A percentile compares a stretch with the other conserved stretches of the same genome.
Evolutionary conservation across 768 basidiomycete species (phyloP).

Genomic region (Auricularia sp.): DNA sequence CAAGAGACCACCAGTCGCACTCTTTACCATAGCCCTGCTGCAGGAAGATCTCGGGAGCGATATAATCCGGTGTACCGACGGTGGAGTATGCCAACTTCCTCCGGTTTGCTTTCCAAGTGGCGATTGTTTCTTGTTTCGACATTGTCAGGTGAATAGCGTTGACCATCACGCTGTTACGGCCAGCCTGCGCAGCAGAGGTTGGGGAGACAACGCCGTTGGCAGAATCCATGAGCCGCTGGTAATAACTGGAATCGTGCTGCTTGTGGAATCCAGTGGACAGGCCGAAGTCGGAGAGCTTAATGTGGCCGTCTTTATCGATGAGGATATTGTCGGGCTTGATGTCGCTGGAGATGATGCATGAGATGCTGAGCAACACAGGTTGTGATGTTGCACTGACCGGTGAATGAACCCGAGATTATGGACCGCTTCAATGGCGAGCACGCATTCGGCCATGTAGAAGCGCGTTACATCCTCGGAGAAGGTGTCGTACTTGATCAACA

Average conservation of each 20-base stretch:
- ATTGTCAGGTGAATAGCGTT: slow-evolving; percentile 96
- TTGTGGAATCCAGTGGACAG: slow-evolving; percentile 99
- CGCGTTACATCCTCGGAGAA: slow-evolving; percentile 97
- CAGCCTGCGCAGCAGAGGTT: slow-evolving; percentile 32
- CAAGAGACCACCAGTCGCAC: slow-evolving; percentile 99
- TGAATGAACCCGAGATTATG: slow-evolving; percentile 97
- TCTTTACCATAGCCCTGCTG: slow-evolving; percentile 97
- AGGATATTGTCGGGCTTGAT: slow-evolving; percentile 99
- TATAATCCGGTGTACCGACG: slow-evolving; percentile 93
- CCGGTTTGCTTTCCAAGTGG: slow-evolving; percentile 98
- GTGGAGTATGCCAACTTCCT: slow-evolving; percentile 96
- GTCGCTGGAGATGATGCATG: slow-evolving; percentile 45
- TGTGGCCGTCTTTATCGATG: slow-evolving; percentile 93
- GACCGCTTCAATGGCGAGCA: slow-evolving; percentile 94
- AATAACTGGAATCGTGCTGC: slow-evolving; percentile 92
- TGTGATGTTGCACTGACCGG: slow-evolving; percentile 43
- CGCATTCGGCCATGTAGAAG: slow-evolving; percentile 98
- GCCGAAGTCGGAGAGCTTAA: slow-evolving; percentile 98
- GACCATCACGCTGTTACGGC: slow-evolving; percentile 92
- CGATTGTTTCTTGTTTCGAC: slow-evolving; percentile 85
- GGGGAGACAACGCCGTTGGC: slow-evolving; percentile 33
- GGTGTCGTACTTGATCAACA: slow-evolving; percentile 99
- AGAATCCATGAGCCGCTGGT: slow-evolving; percentile 75
- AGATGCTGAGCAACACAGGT: background rate
- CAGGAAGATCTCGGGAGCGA: slow-evolving; percentile 93